These are phyloP conservation scores for Colletotrichum spinosum DNA, from an alignment of 2,329 filamentous ascomycete genomes.

Conservation along the genomic window DNA sequence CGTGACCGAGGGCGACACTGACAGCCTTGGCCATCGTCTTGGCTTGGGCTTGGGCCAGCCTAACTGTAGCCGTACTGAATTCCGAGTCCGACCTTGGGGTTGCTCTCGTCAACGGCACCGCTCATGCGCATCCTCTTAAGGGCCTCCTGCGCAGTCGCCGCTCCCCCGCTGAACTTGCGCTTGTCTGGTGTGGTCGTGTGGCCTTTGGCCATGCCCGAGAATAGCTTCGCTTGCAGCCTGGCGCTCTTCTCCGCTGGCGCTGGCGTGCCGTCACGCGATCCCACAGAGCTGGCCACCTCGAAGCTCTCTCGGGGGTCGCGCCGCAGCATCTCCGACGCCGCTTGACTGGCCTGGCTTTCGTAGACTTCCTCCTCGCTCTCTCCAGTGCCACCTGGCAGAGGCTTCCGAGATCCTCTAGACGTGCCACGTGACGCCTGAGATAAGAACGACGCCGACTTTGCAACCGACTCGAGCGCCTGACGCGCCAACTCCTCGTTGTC, in stretches of 20 bases:
- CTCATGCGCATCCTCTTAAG: constrained; percentile 62
- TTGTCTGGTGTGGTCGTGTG: constrained; percentile 55
- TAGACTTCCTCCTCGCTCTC: constrained; percentile 71
- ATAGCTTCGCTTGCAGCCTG: constrained; percentile 63
- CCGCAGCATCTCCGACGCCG: constrained; percentile 80
- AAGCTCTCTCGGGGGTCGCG: constrained; percentile 66
- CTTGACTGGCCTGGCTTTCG: constrained; percentile 82
- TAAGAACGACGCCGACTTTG: constrained; percentile 54
- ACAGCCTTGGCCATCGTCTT: too few species aligned
- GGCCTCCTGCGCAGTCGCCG: constrained; percentile 44
- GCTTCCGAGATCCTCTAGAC: constrained; percentile 31
- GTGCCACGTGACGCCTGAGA: constrained; percentile 45
- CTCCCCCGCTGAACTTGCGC: constrained; percentile 59
- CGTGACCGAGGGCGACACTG: too few species aligned
- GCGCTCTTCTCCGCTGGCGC: constrained; percentile 58
- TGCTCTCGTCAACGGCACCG: constrained; percentile 48
- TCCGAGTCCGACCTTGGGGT: constrained; percentile 60
- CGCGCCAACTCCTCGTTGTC: constrained; percentile 68
- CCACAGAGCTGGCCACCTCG: constrained; percentile 58
- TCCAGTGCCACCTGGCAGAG: constrained; percentile 40
- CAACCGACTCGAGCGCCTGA: constrained; percentile 65
- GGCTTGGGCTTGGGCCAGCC: background rate
- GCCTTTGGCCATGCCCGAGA: constrained; percentile 57
- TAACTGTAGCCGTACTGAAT: constrained; percentile 58
- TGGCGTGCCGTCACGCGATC: constrained; percentile 58